Base-by-base conservation (phyloP, 2,329 filamentous ascomycete genomes). In the Exophiala viscosa region DNA sequence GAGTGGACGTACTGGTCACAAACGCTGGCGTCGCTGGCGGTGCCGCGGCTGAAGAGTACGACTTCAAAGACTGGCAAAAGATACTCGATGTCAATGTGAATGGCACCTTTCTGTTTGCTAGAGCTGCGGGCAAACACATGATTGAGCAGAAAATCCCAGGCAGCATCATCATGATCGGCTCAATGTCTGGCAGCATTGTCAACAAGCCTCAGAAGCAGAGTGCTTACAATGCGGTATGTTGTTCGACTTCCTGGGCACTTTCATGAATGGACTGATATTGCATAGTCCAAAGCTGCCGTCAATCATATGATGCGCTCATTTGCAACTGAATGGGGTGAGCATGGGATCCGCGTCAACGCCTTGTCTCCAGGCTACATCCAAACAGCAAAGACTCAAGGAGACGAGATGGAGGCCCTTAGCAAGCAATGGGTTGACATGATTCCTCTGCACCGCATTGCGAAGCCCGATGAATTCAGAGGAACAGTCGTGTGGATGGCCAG, bases 171-270 rank as follows among this genome's bases (percentile, higher is more conserved):
- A 69, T 88, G 64, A 84, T 88, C 64, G 83, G 78, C n/a, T 85
- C 81, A 60, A 88, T 87, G 84, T 85, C 82, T 60, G 85, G 80
- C 14, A 80, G 77, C 4, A 76, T 87, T 60, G 84, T 84, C 28
- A 87, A 87, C 67, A 74, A 80, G 18, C 86, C 87, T 0, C 86
- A 90, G 65, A 85, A 86, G 0, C 86, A 90, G 62, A 77, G 74
- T 0, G 79, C 82, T 0, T 90, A 90, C 64, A 90, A 90, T 59
- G 82, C 82, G 59, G 49, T 46, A 52, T n/a, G 42, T 40, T 8
- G 18, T 51, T 54, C 10, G 54, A 57, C 13, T 10, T 3, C 51
- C 48, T 6, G 54, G 57, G 15, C 6, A 13, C 5, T 15, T 36
- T 18, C 58, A 52, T 40, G 52, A 49, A 10, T 44, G 47, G 7